These are phyloP conservation scores for Suillus ampliporus DNA, from an alignment of 768 basidiomycete genomes.

Conservation along the genomic window DNA sequence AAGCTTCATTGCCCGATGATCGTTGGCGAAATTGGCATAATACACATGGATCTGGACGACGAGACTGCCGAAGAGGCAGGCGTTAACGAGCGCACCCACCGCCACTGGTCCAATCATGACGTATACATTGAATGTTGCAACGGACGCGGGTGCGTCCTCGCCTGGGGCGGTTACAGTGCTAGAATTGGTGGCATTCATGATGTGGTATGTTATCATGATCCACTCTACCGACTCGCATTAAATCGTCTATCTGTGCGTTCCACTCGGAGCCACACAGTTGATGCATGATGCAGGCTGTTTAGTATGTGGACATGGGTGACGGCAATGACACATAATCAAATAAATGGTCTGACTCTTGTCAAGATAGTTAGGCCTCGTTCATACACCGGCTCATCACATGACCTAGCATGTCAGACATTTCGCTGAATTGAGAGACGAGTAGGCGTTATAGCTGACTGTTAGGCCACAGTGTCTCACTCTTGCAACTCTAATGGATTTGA, in stretches of 20 bases:
- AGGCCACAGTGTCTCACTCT: too few species aligned
- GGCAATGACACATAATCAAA: too few species aligned
- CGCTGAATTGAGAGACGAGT: too few species aligned
- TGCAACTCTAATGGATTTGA: too few species aligned
- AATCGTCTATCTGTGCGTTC: background rate
- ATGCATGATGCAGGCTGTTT: background rate
- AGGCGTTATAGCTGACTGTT: too few species aligned
- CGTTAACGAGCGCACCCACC: constrained; percentile 26
- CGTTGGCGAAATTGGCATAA: constrained; percentile 25
- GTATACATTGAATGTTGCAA: background rate
- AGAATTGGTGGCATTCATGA: background rate
- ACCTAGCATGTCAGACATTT: too few species aligned
- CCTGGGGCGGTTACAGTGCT: background rate
- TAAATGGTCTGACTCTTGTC: too few species aligned
- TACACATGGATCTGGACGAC: constrained; percentile 33
- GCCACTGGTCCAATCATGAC: constrained; percentile 29
- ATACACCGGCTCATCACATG: too few species aligned
- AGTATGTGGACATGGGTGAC: too few species aligned
- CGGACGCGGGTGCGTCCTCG: background rate
- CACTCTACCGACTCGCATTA: background rate
- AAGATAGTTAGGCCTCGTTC: too few species aligned
- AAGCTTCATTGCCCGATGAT: constrained; percentile 18
- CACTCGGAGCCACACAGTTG: background rate
- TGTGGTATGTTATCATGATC: background rate
- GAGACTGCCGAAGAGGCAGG: constrained; percentile 29